A percentile compares a stretch with the other conserved stretches of the same genome.
These are phyloP conservation scores for Neopestalotiopsis sp. DNA, from an alignment of 2,329 filamentous ascomycete species.

Conservation along the genomic window DNA sequence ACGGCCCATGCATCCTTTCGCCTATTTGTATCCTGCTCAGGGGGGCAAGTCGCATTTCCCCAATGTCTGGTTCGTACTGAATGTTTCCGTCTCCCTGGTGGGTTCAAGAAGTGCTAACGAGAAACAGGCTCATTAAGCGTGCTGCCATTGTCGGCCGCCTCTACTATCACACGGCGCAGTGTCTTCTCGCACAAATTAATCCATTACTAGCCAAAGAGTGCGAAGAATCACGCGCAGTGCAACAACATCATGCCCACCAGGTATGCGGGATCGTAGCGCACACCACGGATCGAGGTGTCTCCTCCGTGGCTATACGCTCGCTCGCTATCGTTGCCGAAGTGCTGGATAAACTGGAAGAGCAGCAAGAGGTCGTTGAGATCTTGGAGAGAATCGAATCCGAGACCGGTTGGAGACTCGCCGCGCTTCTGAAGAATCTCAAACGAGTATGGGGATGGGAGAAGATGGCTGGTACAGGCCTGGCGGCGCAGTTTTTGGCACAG, in stretches of 20 bases:
- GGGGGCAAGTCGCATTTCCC: slow-evolving; percentile 77
- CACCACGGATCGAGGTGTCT: slow-evolving; percentile 79
- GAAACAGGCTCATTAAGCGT: slow-evolving; percentile 75
- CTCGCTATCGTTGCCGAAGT: slow-evolving; percentile 79
- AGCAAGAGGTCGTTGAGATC: slow-evolving; percentile 80
- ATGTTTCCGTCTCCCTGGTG: background rate
- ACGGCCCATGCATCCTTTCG: slow-evolving; percentile 85
- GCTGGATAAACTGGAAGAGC: slow-evolving; percentile 71
- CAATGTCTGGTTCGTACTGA: slow-evolving; percentile 73
- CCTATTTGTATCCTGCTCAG: slow-evolving; percentile 70
- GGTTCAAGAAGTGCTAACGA: background rate
- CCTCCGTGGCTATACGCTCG: slow-evolving; percentile 78
- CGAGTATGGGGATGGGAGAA: slow-evolving; percentile 78
- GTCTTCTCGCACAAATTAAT: slow-evolving; percentile 79
- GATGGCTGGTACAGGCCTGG: slow-evolving; percentile 28
- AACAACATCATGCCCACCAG: slow-evolving; percentile 77
- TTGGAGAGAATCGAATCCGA: slow-evolving; percentile 76
- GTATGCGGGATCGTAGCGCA: slow-evolving; percentile 91
- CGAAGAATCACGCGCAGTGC: slow-evolving; percentile 72
- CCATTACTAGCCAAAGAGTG: slow-evolving; percentile 66
- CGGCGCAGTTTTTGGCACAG: slow-evolving; percentile 28
- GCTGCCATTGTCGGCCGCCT: slow-evolving; percentile 81
- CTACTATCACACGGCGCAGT: slow-evolving; percentile 88
- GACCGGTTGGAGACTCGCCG: slow-evolving; percentile 78
- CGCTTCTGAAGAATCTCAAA: slow-evolving; percentile 75